These are phyloP conservation scores for Rhodamnia argentea DNA, from an alignment of 345 rosid species.

Conservation along the genomic window DNA sequence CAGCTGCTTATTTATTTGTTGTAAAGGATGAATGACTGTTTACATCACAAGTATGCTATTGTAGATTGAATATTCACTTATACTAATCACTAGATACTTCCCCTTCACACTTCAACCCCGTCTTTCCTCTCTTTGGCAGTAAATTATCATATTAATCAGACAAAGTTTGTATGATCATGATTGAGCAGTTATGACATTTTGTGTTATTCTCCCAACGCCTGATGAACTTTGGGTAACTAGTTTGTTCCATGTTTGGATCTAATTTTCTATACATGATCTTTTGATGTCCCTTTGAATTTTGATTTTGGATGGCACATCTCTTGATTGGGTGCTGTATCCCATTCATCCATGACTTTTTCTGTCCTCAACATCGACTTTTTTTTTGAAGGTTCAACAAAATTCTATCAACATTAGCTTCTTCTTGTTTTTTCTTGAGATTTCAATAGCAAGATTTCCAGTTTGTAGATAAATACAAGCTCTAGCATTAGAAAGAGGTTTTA, in stretches of 20 bases:
- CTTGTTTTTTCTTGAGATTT: not conserved
- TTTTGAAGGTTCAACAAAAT: not conserved
- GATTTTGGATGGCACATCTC: not conserved
- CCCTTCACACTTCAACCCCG: not conserved
- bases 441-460: not conserved
- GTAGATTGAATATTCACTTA: not conserved
- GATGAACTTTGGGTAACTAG: not conserved
- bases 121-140: not conserved
- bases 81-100: not conserved
- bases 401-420: not conserved
- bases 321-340: not conserved
- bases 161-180: not conserved
- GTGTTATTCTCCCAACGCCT: not conserved
- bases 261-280: not conserved
- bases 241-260: not conserved
- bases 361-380: not conserved
- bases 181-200: not conserved
- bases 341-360: not conserved
- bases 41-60: not conserved
- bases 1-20: not conserved
- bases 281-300: not conserved
- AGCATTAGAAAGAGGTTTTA: not conserved
- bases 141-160: not conserved
- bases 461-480: not conserved
- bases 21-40: not conserved